Percentiles rank a stretch among this genome's conserved stretches.
These are phyloP conservation scores for Coniochaeta hoffmannii DNA, from an alignment of 2,329 filamentous ascomycete genomes.

Conservation along the genomic window DNA sequence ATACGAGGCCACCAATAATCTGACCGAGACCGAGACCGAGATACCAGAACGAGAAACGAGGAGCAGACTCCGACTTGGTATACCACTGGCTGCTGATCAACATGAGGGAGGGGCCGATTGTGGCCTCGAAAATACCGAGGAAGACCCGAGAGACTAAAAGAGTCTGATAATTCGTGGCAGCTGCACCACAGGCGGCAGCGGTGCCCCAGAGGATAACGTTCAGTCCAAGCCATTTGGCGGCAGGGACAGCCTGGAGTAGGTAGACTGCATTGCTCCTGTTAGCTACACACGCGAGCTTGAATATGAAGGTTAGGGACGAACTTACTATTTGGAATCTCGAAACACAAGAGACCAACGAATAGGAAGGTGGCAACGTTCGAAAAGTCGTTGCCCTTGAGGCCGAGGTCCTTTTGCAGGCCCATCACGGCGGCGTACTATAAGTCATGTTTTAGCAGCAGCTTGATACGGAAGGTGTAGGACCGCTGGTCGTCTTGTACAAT, in stretches of 20 bases:
- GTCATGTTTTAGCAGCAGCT: background rate
- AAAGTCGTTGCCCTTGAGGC: slow-evolving; percentile 52
- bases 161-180: slow-evolving; percentile 42
- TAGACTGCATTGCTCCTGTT: slow-evolving; percentile 30
- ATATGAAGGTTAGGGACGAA: background rate
- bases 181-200: slow-evolving; percentile 45
- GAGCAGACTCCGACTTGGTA: slow-evolving; percentile 47
- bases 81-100: slow-evolving; percentile 56
- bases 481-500: no score
- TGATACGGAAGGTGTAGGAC: no score
- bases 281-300: background rate
- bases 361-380: slow-evolving; percentile 55
- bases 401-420: slow-evolving; percentile 48
- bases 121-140: slow-evolving; percentile 53
- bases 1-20: slow-evolving; percentile 37
- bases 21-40: slow-evolving; percentile 52
- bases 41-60: slow-evolving; percentile 55
- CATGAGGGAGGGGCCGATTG: slow-evolving; percentile 52
- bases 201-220: slow-evolving; percentile 55
- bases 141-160: slow-evolving; percentile 50
- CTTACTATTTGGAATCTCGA: slow-evolving; percentile 52
- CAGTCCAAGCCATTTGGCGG: slow-evolving; percentile 51
- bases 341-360: slow-evolving; percentile 53
- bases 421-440: slow-evolving; percentile 57
- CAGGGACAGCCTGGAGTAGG: slow-evolving; percentile 52